Evolutionary conservation across 1,284 basidiomycete genomes (phyloP).

Genomic region (Apiotrichum porosum): DNA sequence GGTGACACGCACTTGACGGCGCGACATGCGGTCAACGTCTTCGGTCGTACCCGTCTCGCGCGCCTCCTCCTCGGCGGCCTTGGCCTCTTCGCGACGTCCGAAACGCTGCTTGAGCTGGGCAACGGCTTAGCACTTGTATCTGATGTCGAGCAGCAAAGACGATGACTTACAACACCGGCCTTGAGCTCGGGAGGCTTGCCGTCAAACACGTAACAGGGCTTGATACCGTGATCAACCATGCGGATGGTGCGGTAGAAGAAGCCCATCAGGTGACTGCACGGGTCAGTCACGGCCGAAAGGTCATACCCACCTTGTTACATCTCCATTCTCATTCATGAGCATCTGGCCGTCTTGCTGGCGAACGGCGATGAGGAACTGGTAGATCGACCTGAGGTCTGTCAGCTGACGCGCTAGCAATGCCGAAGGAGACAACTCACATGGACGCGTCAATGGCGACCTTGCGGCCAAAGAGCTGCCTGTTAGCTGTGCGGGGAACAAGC

Average conservation of each 20-base stretch:
- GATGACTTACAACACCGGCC: constrained; percentile 75
- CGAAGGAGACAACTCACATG: constrained; percentile 58
- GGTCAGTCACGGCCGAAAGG: not conserved
- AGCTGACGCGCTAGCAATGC: constrained; percentile 2
- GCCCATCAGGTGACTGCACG: constrained; percentile 83
- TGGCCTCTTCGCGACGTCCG: constrained; percentile 83
- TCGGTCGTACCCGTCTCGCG: constrained; percentile 92
- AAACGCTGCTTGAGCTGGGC: constrained; percentile 61
- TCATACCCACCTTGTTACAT: constrained; percentile 70
- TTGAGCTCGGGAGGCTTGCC: constrained; percentile 97
- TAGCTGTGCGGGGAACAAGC: not conserved
- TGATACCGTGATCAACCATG: constrained; percentile 99
- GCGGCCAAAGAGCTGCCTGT: constrained; percentile 72
- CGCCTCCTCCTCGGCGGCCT: constrained; percentile 89
- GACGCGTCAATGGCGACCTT: constrained; percentile 99
- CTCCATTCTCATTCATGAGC: constrained; percentile 92
- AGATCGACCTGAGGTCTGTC: constrained; percentile 47
- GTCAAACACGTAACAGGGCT: constrained; percentile 97
- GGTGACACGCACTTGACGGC: constrained; percentile 92
- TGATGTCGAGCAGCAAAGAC: not conserved
- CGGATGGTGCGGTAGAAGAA: constrained; percentile 96
- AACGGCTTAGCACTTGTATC: too few relatives aligned
- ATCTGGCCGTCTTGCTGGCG: constrained; percentile 93
- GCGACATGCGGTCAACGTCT: constrained; percentile 83
- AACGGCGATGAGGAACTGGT: constrained; percentile 95